A percentile compares a stretch with the other conserved stretches of the same genome.
These are phyloP conservation scores for Helicocarpus griseus DNA, from an alignment of 2,329 filamentous ascomycete species.

Conservation along the genomic window DNA sequence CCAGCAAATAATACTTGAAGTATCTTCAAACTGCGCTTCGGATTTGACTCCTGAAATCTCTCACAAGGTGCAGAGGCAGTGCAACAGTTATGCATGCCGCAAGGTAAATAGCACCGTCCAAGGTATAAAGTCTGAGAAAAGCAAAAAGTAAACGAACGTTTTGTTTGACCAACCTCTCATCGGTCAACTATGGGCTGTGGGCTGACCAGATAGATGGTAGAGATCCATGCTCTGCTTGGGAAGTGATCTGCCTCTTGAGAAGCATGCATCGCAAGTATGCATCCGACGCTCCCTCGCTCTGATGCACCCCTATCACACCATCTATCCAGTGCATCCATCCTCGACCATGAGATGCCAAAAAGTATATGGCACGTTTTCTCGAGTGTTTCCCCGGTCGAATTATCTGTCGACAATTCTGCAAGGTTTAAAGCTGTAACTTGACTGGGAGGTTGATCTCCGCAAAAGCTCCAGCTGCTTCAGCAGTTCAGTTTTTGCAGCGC, in stretches of 20 bases:
- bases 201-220: not conserved
- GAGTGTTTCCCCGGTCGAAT: not conserved
- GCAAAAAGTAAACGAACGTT: not conserved
- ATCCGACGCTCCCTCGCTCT: not conserved
- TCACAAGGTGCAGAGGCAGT: not conserved
- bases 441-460: not conserved
- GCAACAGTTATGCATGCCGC: not conserved
- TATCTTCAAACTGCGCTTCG: no score
- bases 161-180: not conserved
- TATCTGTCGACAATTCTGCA: not conserved
- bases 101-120: not conserved
- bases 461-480: not conserved
- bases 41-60: not conserved
- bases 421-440: not conserved
- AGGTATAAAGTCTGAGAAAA: not conserved
- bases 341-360: not conserved
- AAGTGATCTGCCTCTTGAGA: not conserved
- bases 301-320: slow-evolving; percentile 1
- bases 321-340: not conserved
- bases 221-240: not conserved
- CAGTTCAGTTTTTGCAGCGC: no score
- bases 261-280: not conserved
- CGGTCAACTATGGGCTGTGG: not conserved
- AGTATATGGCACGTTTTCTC: not conserved
- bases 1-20: not conserved